These are phyloP conservation scores for Plasmodium inui DNA, from an alignment of 169 alveolate genomes.

Conservation along the genomic window DNA sequence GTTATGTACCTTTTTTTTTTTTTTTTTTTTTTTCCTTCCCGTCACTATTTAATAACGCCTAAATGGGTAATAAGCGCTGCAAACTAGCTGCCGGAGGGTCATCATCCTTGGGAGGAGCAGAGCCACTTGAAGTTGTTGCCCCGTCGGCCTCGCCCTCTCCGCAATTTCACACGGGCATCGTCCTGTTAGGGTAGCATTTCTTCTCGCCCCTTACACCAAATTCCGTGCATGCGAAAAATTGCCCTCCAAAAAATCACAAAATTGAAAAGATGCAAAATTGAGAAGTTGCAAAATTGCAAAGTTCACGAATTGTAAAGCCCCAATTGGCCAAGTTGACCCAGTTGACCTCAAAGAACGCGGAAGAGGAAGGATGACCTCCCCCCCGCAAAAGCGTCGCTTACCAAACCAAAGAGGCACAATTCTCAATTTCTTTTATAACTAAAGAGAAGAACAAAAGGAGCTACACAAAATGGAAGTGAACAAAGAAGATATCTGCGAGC, in stretches of 20 bases:
- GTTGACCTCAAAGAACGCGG: background rate
- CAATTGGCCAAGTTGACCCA: background rate
- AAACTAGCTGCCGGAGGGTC: background rate
- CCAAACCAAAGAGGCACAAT: background rate
- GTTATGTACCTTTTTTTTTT: background rate
- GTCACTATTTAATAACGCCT: background rate
- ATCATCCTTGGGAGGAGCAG: background rate
- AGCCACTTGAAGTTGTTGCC: background rate
- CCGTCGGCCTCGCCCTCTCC: background rate
- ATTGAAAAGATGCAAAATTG: background rate
- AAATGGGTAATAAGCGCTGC: background rate
- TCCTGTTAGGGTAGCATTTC: background rate
- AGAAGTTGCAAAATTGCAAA: no score
- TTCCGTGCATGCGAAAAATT: background rate
- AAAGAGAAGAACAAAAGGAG: background rate
- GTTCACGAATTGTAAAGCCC: background rate
- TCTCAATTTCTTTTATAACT: background rate
- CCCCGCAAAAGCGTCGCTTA: background rate
- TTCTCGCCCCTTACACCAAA: background rate
- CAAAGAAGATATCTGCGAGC: slow-evolving; percentile 48
- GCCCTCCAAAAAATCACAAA: background rate
- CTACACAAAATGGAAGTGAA: slow-evolving; percentile 21
- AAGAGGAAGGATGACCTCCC: background rate
- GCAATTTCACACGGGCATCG: background rate
- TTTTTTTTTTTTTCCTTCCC: no score